These are phyloP conservation scores for Hyaloscypha hepaticicola DNA, from an alignment of 495 filamentous ascomycete genomes.

Conservation along the genomic window DNA sequence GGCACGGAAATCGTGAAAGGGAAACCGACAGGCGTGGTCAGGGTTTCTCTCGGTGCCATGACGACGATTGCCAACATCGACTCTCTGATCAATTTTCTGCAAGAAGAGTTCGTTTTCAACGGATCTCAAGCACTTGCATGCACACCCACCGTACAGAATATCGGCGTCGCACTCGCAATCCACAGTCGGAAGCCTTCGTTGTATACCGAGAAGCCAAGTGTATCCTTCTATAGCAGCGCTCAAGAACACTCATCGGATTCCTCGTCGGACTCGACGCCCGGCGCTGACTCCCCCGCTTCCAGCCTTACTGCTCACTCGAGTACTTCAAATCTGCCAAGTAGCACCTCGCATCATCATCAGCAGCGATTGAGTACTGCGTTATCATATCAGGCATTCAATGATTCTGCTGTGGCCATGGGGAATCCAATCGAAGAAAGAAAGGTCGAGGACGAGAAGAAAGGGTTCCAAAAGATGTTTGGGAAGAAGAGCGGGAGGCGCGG, in stretches of 20 bases:
- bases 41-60: conserved; percentile 83
- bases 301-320: not conserved
- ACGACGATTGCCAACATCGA: conserved; percentile 74
- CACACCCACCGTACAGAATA: not conserved
- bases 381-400: not conserved
- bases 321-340: not conserved
- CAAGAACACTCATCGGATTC: not conserved
- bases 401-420: not conserved
- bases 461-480: not conserved
- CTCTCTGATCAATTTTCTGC: conserved; percentile 63
- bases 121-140: not conserved
- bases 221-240: not conserved
- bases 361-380: too few species aligned
- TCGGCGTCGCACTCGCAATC: not conserved
- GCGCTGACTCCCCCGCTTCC: not conserved
- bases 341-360: not conserved
- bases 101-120: conserved; percentile 51
- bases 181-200: not conserved
- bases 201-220: not conserved
- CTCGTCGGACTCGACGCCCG: too few species aligned
- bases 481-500: not conserved
- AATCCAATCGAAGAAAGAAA: not conserved
- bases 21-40: conserved; percentile 81
- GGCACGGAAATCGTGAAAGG: conserved; percentile 72
- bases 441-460: not conserved